Evolutionary conservation across 257 asterid genomes (phyloP), one percentile per base, ranked within the genome.

Genomic region (Oldenlandia corymbosa): DNA sequence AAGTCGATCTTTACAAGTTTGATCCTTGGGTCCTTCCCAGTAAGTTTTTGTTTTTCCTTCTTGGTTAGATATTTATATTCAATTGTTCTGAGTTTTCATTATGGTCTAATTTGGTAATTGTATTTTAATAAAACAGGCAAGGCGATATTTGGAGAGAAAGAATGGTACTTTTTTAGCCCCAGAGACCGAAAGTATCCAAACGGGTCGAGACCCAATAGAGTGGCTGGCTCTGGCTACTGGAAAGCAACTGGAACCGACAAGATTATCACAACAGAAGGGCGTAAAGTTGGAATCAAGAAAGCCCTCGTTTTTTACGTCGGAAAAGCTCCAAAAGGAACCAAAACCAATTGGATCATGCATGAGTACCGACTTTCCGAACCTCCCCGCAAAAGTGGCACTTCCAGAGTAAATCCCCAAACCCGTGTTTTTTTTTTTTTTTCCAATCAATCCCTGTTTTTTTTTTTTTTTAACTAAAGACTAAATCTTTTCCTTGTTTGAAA

Each of bases 321-420:
- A 3, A 90, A 90, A 78, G 97, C 97, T 16, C 97, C 97, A 0
- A 90, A 87, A 72, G 97, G 97, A 32, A 80, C 85, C 18, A 90
- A 90, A 36, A 90, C 97, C 2, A 87, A 90, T 39, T 90, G 97
- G 97, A 90, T 90, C 68, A 90, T 90, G 97, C 97, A 90, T 36
- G 97, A 90, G 52, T 90, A 87, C 37, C 61, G 95, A 18, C 80
- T 88, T 23, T 73, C 80, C 7, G 85, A 84, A 34, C 64, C 95
- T 26, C 56, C 80, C 0, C 66, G 66, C 5, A 84, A 82, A 73
- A 78, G 17, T 61, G 82, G 91, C 20, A 79, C 87, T 65, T 13
- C 87, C 0, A 78, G 74, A 77, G 97, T 90, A 41, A 58, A 24
- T 10, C 39, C 18, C 4, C 18, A 2, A 0, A 17, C 62, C 1